Evolutionary conservation across 2,329 filamentous ascomycete genomes (phyloP).

Genomic region (Mycogone perniciosa): DNA sequence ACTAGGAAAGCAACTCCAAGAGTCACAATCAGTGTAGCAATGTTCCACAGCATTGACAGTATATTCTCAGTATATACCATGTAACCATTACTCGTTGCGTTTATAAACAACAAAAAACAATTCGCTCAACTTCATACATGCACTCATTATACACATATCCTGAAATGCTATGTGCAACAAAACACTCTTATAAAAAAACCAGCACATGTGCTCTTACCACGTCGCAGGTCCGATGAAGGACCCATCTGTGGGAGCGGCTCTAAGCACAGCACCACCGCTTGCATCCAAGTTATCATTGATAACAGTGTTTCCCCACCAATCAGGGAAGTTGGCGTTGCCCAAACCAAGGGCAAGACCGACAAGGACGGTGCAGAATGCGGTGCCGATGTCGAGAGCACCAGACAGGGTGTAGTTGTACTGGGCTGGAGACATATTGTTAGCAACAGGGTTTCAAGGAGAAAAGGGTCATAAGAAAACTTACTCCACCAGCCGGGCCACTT

Average conservation of each 20-base stretch:
- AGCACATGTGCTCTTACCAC: background rate
- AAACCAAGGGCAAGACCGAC: slow-evolving; percentile 42
- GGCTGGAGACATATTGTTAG: slow-evolving; percentile 7
- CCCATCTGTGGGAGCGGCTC: slow-evolving; percentile 2
- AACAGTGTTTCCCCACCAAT: slow-evolving; percentile 41
- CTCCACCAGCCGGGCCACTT: slow-evolving; percentile 51
- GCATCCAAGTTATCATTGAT: slow-evolving; percentile 26
- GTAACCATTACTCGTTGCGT: background rate
- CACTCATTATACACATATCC: background rate
- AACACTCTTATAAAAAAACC: background rate
- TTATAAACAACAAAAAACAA: slow-evolving; percentile 1
- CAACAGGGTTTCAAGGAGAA: background rate
- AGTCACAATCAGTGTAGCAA: background rate
- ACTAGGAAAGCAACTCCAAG: background rate
- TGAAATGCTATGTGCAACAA: background rate
- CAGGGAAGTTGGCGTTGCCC: slow-evolving; percentile 37
- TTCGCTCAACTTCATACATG: background rate
- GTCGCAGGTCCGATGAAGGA: slow-evolving; percentile 1
- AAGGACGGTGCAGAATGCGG: slow-evolving; percentile 50
- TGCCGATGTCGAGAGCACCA: slow-evolving; percentile 52
- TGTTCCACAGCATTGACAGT: background rate
- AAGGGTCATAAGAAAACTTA: slow-evolving; percentile 23
- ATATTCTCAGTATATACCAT: background rate
- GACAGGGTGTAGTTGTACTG: slow-evolving; percentile 54
- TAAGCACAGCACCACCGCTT: slow-evolving; percentile 19